Conservation (phyloP, 768 basidiomycete genomes). For the Cyclocybe cylindracea region DNA sequence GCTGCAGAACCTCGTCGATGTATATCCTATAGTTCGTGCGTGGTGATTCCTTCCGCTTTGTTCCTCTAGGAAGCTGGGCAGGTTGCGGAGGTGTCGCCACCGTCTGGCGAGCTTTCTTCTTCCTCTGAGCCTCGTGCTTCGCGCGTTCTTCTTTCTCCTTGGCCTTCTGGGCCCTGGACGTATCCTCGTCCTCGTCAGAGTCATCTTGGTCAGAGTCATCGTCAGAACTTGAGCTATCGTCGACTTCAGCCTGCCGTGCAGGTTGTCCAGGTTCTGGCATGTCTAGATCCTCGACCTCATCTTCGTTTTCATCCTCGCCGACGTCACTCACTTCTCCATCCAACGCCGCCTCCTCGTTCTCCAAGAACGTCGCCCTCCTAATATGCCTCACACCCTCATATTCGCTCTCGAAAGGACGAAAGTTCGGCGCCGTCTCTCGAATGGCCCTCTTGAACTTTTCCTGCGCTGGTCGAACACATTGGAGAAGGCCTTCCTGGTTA, state of each 20-base stretch:
- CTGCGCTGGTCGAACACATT: slow-evolving; percentile 52
- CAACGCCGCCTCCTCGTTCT: slow-evolving; percentile 23
- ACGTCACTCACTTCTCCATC: slow-evolving; percentile 13
- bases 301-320: slow-evolving; percentile 19
- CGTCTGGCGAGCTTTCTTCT: no score
- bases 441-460: slow-evolving; percentile 49
- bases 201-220: background rate
- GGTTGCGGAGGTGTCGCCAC: background rate
- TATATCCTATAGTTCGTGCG: slow-evolving; percentile 30
- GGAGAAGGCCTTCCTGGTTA: slow-evolving; percentile 51
- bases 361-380: slow-evolving; percentile 17
- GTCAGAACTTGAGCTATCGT: no score
- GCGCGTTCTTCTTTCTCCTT: no score
- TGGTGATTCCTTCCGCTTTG: background rate
- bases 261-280: background rate
- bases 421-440: slow-evolving; percentile 55
- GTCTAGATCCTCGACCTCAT: slow-evolving; percentile 30
- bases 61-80: background rate
- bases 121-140: no score
- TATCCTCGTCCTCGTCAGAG: no score
- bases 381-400: slow-evolving; percentile 12
- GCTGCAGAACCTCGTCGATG: slow-evolving; percentile 51
- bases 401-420: slow-evolving; percentile 45
- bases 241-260: no score
- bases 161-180: no score